Evolutionary conservation across 495 filamentous ascomycete genomes (phyloP).

Genomic region (Xylaria palmicola): DNA sequence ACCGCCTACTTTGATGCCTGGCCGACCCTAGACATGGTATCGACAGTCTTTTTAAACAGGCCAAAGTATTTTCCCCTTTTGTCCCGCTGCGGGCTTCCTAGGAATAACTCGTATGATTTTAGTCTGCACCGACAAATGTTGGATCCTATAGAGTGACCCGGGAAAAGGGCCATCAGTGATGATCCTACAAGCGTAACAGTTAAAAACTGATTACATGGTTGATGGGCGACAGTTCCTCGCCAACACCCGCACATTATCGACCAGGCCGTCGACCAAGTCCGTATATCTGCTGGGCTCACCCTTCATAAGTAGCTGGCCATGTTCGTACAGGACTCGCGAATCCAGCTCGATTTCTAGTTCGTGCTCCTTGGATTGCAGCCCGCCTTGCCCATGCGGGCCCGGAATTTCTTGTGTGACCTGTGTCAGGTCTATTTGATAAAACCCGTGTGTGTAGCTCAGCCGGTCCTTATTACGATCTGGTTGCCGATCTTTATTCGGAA

Average conservation of each 20-base stretch:
- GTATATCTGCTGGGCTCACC: conserved; percentile 67
- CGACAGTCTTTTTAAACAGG: too few relatives aligned
- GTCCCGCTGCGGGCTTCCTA: too few relatives aligned
- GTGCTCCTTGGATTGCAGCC: conserved; percentile 62
- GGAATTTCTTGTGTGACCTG: conserved; percentile 57
- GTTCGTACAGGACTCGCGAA: conserved; percentile 62
- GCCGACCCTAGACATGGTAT: too few relatives aligned
- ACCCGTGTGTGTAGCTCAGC: conserved; percentile 79
- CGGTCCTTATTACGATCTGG: conserved; percentile 80
- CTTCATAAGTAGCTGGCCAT: conserved; percentile 60
- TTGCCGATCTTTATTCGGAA: conserved; percentile 41
- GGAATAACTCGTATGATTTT: too few relatives aligned
- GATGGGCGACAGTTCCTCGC: conserved; percentile 41
- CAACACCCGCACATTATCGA: conserved; percentile 78
- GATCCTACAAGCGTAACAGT: background rate
- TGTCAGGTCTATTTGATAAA: conserved; percentile 86
- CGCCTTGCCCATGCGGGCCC: conserved; percentile 13
- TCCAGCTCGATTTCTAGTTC: conserved; percentile 87
- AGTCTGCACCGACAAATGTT: too few relatives aligned
- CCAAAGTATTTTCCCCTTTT: too few relatives aligned
- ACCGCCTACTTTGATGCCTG: too few relatives aligned
- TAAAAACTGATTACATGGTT: background rate
- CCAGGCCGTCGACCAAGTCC: conserved; percentile 72
- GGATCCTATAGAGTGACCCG: too few relatives aligned
- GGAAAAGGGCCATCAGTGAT: too few relatives aligned